phyloP scores from a whole-genome alignment of 2,329 filamentous ascomycete genomes.

The Colletotrichum zoysiae region DNA sequence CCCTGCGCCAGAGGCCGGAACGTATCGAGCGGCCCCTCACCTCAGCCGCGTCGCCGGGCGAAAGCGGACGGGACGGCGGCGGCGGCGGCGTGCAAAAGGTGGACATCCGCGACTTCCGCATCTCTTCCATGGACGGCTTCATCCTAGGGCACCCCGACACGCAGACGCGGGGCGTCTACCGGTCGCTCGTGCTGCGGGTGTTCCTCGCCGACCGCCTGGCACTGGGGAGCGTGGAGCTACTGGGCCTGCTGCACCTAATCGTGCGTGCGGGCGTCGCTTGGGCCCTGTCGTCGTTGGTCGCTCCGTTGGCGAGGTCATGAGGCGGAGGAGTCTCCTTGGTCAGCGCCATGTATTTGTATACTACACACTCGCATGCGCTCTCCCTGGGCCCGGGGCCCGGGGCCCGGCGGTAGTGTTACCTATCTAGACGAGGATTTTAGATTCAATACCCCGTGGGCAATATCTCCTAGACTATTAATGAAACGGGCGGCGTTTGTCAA shows the following conservation, averaged over 20 bases:
- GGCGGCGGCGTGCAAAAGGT: slow-evolving; percentile 34
- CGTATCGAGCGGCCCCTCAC: slow-evolving; percentile 57
- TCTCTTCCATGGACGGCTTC: slow-evolving; percentile 65
- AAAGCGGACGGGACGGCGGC: slow-evolving; percentile 31
- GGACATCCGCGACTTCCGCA: slow-evolving; percentile 62
- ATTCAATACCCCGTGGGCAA: not conserved
- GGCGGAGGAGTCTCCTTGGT: not conserved
- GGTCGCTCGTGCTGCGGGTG: slow-evolving; percentile 53
- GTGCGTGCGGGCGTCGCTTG: slow-evolving; percentile 52
- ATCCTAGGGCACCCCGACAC: slow-evolving; percentile 53
- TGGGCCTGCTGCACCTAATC: slow-evolving; percentile 51
- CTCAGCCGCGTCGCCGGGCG: slow-evolving; percentile 49
- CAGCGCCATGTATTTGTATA: slow-evolving; percentile 21
- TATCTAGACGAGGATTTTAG: not conserved
- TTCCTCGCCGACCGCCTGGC: slow-evolving; percentile 60
- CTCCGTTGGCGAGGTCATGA: slow-evolving; percentile 28
- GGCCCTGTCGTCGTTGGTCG: slow-evolving; percentile 44
- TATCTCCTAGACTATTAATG: not conserved
- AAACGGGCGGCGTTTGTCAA: not conserved
- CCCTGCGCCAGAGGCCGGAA: slow-evolving; percentile 57
- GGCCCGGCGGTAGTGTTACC: not conserved
- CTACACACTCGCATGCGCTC: not conserved
- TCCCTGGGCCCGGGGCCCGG: not conserved
- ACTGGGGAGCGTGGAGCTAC: slow-evolving; percentile 52
- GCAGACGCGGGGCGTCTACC: slow-evolving; percentile 51